Evolutionary conservation across 179 eudicot genomes (phyloP).

Genomic region (Sideroxylon spinosum): DNA sequence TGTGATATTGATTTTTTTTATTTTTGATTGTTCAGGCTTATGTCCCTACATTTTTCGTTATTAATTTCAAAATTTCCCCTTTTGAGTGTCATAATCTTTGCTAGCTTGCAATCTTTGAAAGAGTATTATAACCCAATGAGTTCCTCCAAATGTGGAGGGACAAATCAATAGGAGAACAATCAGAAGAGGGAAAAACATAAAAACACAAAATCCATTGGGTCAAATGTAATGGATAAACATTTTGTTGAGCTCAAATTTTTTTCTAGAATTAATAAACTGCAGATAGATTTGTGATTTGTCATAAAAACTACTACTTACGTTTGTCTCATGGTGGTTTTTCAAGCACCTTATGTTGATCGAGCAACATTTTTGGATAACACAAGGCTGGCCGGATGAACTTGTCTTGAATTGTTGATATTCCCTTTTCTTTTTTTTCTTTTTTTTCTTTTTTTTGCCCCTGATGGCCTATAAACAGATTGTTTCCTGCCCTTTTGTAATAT

Average conservation of each 20-base stretch:
- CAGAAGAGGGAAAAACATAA: background rate
- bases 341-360: background rate
- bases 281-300: too few relatives aligned
- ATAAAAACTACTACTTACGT: background rate
- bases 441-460: too few relatives aligned
- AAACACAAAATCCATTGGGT: too few relatives aligned
- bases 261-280: too few relatives aligned
- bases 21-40: too few relatives aligned
- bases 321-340: background rate
- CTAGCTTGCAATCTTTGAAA: conserved; percentile 54
- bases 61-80: background rate
- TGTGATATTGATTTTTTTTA: too few relatives aligned
- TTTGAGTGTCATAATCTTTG: conserved; percentile 66
- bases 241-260: background rate
- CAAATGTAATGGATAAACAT: too few relatives aligned
- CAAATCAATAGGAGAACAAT: background rate
- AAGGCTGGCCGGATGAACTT: too few relatives aligned
- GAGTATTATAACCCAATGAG: conserved; percentile 7
- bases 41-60: too few relatives aligned
- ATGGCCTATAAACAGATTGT: background rate
- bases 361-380: background rate
- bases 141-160: background rate
- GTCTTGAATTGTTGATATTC: background rate
- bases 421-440: too few relatives aligned
- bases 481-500: background rate